Conservation (phyloP, 208 protist genomes). For the Phytomonas francai region DNA sequence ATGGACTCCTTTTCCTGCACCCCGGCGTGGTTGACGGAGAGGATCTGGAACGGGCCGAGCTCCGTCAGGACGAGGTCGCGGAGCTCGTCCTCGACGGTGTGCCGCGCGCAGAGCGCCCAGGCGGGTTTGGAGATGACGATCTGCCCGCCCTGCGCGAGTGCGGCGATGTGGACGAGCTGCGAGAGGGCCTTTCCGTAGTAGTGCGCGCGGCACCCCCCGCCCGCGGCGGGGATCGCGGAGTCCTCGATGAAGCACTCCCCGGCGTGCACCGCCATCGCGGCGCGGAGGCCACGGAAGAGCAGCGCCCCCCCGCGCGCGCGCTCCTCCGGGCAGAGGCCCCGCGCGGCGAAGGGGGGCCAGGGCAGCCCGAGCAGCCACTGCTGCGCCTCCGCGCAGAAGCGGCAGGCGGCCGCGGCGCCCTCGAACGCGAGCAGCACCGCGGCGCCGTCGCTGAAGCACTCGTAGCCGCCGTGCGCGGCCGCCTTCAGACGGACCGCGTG, state of each 20-base stretch:
- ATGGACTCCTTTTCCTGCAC: constrained; percentile 61
- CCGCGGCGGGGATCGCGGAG: constrained; percentile 37
- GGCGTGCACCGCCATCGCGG: constrained; percentile 70
- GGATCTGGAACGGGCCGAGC: constrained; percentile 27
- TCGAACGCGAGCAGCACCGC: constrained; percentile 77
- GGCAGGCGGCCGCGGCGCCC: constrained; percentile 62
- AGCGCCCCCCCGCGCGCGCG: constrained; percentile 7
- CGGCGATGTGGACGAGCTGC: constrained; percentile 62
- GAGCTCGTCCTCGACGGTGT: constrained; percentile 41
- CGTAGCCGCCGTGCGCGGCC: constrained; percentile 71
- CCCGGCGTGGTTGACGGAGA: constrained; percentile 53
- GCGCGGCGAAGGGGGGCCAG: constrained; percentile 50
- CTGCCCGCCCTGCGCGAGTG: constrained; percentile 75
- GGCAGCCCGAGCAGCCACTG: constrained; percentile 67
- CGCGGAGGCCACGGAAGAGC: constrained; percentile 60
- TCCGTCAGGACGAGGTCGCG: constrained; percentile 35
- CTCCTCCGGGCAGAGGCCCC: constrained; percentile 28
- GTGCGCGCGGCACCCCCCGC: constrained; percentile 49
- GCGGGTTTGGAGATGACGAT: constrained; percentile 56
- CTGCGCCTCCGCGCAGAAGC: constrained; percentile 71
- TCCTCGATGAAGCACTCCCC: constrained; percentile 64
- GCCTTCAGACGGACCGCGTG: constrained; percentile 70
- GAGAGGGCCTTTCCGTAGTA: constrained; percentile 80
- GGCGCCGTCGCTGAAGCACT: constrained; percentile 78
- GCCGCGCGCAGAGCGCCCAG: constrained; percentile 50